phyloP scores from a whole-genome alignment of 2,329 filamentous ascomycete species.

The Atkinsonella texensis region DNA sequence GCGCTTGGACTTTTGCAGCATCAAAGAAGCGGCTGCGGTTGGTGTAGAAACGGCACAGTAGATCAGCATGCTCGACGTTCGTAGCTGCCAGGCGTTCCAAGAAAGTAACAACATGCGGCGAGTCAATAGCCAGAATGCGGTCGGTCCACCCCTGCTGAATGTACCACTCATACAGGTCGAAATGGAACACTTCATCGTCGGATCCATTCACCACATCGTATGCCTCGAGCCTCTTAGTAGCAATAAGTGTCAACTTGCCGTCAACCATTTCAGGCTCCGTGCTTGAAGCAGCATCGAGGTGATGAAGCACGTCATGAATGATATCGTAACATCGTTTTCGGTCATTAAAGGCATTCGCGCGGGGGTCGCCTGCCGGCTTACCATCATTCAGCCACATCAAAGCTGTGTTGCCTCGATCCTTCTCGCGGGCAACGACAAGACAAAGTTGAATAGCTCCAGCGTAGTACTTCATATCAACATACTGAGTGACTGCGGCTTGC shows the following conservation, averaged over 20 bases:
- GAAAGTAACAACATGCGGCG: constrained; percentile 76
- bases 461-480: constrained; percentile 74
- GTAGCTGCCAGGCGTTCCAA: constrained; percentile 63
- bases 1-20: constrained; percentile 74
- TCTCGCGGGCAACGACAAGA: constrained; percentile 69
- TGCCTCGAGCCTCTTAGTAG: constrained; percentile 73
- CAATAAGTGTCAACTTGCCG: constrained; percentile 62
- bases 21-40: constrained; percentile 75
- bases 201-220: constrained; percentile 84
- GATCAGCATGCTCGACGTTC: constrained; percentile 69
- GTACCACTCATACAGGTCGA: constrained; percentile 97
- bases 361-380: constrained; percentile 57
- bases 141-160: constrained; percentile 74
- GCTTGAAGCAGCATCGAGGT: constrained; percentile 61
- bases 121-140: constrained; percentile 72
- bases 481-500: constrained; percentile 64
- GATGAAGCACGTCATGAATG: constrained; percentile 69
- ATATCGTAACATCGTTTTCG: constrained; percentile 75
- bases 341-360: constrained; percentile 53
- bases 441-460: constrained; percentile 86
- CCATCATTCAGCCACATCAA: constrained; percentile 80
- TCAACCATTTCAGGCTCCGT: constrained; percentile 63
- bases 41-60: constrained; percentile 87
- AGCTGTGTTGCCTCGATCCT: constrained; percentile 77
- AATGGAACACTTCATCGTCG: constrained; percentile 87